Conservation (phyloP, 2,329 filamentous ascomycete species). For the Teratosphaeria nubilosa region DNA sequence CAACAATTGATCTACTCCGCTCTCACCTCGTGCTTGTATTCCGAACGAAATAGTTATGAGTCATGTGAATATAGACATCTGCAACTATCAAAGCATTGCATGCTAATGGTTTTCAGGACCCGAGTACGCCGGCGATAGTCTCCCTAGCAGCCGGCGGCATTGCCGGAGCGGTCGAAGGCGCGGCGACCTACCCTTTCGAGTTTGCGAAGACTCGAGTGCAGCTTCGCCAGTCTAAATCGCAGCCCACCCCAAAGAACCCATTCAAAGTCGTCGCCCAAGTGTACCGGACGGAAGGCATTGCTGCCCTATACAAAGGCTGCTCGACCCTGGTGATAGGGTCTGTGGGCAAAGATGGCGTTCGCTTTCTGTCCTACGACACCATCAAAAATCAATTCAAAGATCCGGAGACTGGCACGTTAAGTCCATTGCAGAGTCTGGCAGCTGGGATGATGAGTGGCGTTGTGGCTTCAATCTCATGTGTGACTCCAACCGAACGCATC, state of each 20-base stretch:
- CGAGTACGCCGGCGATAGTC: conserved; percentile 23
- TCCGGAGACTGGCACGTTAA: conserved; percentile 45
- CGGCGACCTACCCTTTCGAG: conserved; percentile 48
- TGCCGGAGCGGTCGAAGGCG: conserved; percentile 20
- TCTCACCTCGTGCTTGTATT: background rate
- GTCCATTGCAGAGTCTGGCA: conserved; percentile 46
- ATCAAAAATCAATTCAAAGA: conserved; percentile 51
- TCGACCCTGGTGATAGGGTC: conserved; percentile 50
- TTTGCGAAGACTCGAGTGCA: conserved; percentile 58
- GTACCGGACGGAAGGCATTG: conserved; percentile 45
- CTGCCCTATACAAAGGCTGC: conserved; percentile 54
- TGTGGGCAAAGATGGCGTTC: conserved; percentile 54
- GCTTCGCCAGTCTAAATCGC: conserved; percentile 36
- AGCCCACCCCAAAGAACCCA: conserved; percentile 44
- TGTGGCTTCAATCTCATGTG: conserved; percentile 52
- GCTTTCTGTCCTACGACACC: conserved; percentile 56
- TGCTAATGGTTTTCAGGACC: conserved; percentile 7
- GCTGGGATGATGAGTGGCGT: conserved; percentile 56
- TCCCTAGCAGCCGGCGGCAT: conserved; percentile 27
- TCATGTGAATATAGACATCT: conserved; percentile 1
- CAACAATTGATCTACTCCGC: background rate
- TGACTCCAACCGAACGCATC: conserved; percentile 58
- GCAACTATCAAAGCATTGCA: background rate
- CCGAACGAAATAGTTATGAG: background rate
- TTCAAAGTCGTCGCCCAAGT: conserved; percentile 48